Conservation (phyloP, 352 stramenopile species). For the Phytophthora pseudosyringae region DNA sequence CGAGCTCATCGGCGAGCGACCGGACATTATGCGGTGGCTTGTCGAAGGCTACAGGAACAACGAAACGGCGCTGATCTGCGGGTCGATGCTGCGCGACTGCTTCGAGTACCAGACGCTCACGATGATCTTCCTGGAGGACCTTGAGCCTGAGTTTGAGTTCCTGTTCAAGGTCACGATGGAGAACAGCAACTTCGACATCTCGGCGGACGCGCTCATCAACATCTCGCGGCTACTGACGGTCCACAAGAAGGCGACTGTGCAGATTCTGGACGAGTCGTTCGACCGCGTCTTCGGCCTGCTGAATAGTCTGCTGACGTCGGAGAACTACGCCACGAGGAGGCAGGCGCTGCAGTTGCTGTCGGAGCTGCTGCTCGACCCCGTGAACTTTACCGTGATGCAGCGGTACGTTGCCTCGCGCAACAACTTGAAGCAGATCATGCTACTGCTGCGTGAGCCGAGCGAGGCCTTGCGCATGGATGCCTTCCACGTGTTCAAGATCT, state of each 20-base stretch:
- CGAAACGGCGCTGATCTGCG: slow-evolving; percentile 76
- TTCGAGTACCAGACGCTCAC: slow-evolving; percentile 71
- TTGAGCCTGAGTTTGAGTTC: slow-evolving; percentile 68
- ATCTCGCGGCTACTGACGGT: slow-evolving; percentile 72
- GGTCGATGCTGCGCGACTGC: slow-evolving; percentile 83
- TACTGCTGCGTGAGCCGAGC: slow-evolving; percentile 77
- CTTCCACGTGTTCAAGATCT: slow-evolving; percentile 91
- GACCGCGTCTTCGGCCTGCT: slow-evolving; percentile 74
- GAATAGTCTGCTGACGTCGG: slow-evolving; percentile 62
- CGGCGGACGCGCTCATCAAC: slow-evolving; percentile 83
- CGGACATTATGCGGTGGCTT: slow-evolving; percentile 77
- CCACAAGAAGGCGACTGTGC: slow-evolving; percentile 65
- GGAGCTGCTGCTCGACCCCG: slow-evolving; percentile 73
- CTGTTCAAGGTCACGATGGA: slow-evolving; percentile 77
- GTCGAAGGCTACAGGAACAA: slow-evolving; percentile 80
- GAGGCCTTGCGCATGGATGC: slow-evolving; percentile 82
- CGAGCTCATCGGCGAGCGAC: slow-evolving; percentile 60
- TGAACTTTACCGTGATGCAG: slow-evolving; percentile 85
- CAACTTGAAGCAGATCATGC: slow-evolving; percentile 81
- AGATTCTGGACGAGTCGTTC: slow-evolving; percentile 59
- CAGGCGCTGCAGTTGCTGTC: slow-evolving; percentile 77
- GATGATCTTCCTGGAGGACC: slow-evolving; percentile 65
- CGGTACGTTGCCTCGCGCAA: slow-evolving; percentile 70
- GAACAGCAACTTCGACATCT: slow-evolving; percentile 87
- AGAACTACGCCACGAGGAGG: slow-evolving; percentile 80